Conservation (phyloP, 2,329 filamentous ascomycete species). For the Fusarium goolgardi region DNA sequence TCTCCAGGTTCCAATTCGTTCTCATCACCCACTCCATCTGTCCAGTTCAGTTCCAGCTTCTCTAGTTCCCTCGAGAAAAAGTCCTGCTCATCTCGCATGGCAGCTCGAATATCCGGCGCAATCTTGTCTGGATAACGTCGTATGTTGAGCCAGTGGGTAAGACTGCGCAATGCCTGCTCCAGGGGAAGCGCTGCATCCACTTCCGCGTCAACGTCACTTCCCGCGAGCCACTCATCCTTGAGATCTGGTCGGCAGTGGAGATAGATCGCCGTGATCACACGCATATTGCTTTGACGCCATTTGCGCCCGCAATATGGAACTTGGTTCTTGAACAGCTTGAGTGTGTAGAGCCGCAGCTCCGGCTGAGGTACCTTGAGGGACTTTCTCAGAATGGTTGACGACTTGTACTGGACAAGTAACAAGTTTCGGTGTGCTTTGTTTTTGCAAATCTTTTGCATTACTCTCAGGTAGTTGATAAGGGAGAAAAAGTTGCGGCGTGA, state of each 20-base stretch:
- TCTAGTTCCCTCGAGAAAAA: conserved; percentile 84
- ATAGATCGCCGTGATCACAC: conserved; percentile 97
- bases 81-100: conserved; percentile 78
- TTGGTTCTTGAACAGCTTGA: conserved; percentile 98
- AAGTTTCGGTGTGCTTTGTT: conserved; percentile 95
- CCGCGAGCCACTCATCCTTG: conserved; percentile 93
- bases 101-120: conserved; percentile 66
- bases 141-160: conserved; percentile 96
- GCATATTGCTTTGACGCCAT: conserved; percentile 98
- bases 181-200: conserved; percentile 92
- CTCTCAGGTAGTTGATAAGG: conserved; percentile 91
- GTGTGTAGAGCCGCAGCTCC: conserved; percentile 88
- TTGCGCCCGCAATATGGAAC: conserved; percentile 98
- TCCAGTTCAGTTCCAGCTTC: conserved; percentile 70
- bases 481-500: conserved; percentile 96
- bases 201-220: conserved; percentile 90
- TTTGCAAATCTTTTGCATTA: conserved; percentile 98
- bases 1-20: conserved; percentile 52
- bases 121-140: conserved; percentile 84
- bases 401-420: conserved; percentile 95
- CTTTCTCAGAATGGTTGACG: conserved; percentile 89
- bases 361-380: conserved; percentile 90
- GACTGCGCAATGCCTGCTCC: conserved; percentile 86
- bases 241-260: conserved; percentile 92
- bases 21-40: conserved; percentile 54